phyloP scores from a whole-genome alignment of 768 basidiomycete genomes.

The Mycena floridula region DNA sequence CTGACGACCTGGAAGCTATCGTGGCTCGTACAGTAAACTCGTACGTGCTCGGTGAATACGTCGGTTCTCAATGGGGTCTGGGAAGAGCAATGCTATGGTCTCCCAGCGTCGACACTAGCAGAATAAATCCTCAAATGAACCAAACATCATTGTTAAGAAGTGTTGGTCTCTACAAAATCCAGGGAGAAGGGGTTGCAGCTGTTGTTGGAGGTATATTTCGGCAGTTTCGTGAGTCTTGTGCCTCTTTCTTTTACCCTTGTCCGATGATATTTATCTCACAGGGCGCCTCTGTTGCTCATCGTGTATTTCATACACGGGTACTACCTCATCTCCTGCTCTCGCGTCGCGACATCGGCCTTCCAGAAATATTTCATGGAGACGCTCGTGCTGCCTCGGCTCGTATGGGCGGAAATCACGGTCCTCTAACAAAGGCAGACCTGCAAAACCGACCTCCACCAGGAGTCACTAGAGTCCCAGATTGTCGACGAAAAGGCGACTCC shows the following conservation, averaged over 20 bases:
- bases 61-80: constrained; percentile 72
- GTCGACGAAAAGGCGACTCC: no score
- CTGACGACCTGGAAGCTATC: constrained; percentile 55
- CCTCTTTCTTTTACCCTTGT: not conserved
- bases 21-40: constrained; percentile 56
- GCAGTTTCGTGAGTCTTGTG: constrained; percentile 60
- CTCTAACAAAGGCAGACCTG: no score
- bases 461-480: no score
- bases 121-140: constrained; percentile 18
- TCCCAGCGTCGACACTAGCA: constrained; percentile 41
- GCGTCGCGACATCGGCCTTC: constrained; percentile 29
- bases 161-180: constrained; percentile 71
- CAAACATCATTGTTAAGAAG: constrained; percentile 35
- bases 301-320: constrained; percentile 44
- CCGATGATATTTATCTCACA: constrained; percentile 13
- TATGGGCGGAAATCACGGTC: constrained; percentile 44
- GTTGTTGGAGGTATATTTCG: constrained; percentile 72
- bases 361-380: constrained; percentile 42
- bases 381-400: constrained; percentile 34
- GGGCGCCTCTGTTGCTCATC: constrained; percentile 44
- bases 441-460: no score
- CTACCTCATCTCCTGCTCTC: constrained; percentile 35
- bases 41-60: constrained; percentile 64
- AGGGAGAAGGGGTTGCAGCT: constrained; percentile 72
- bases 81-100: constrained; percentile 73